phyloP scores from a whole-genome alignment of 352 stramenopile species.

The Phytophthora sansomeana region DNA sequence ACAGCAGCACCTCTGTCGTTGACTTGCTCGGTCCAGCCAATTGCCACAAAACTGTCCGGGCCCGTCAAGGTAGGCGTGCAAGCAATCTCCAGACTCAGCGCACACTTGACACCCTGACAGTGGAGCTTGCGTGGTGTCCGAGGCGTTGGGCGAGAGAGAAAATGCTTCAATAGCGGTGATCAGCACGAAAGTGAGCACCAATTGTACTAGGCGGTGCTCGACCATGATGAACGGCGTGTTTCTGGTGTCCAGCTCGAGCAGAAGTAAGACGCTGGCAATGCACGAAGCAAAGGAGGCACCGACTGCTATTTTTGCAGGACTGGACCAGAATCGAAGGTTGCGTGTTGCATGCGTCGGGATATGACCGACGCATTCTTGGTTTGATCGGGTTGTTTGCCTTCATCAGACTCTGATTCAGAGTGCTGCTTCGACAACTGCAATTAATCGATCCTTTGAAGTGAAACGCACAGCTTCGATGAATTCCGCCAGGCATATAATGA shows the following conservation, averaged over 20 bases:
- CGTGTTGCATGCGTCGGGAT: background rate
- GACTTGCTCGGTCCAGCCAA: constrained; percentile 35
- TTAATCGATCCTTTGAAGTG: background rate
- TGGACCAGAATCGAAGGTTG: constrained; percentile 5
- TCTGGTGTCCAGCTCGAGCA: background rate
- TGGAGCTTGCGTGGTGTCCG: constrained; percentile 21
- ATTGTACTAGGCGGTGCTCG: constrained; percentile 22
- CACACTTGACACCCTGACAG: constrained; percentile 42
- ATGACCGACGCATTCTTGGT: background rate
- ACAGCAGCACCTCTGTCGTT: constrained; percentile 44
- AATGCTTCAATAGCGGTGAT: constrained; percentile 9
- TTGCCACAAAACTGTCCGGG: constrained; percentile 43
- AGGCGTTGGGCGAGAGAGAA: constrained; percentile 9
- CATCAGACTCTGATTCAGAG: no score
- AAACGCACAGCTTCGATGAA: no score
- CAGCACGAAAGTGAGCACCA: constrained; percentile 25
- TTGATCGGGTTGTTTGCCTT: background rate
- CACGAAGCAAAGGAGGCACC: background rate
- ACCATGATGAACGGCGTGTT: constrained; percentile 42
- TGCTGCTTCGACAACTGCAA: background rate
- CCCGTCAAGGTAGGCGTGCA: constrained; percentile 35
- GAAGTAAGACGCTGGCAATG: background rate
- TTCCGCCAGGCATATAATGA: no score
- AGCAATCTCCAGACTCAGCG: constrained; percentile 27
- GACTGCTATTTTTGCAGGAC: constrained; percentile 14